These are phyloP conservation scores for Aspergillus sp. DNA, from an alignment of 2,329 filamentous ascomycete species.

Conservation along the genomic window DNA sequence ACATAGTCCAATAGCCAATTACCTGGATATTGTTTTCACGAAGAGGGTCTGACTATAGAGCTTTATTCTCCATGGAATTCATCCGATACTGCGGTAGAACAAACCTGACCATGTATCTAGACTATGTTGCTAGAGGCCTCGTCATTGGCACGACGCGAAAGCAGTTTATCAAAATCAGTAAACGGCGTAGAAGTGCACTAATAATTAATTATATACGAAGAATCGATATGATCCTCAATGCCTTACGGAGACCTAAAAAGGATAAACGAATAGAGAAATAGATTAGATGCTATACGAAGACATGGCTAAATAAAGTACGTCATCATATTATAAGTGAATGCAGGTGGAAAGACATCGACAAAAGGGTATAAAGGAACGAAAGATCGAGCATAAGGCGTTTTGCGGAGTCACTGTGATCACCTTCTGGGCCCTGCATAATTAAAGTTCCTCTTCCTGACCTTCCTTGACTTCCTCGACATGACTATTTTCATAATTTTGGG, in stretches of 20 bases:
- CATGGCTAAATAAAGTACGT: not conserved
- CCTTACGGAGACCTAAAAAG: not conserved
- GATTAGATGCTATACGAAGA: not conserved
- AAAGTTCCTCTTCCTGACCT: not conserved
- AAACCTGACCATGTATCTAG: not conserved
- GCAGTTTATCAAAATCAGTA: not conserved
- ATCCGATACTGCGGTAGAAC: conserved; percentile 9
- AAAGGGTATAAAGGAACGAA: conserved; percentile 2
- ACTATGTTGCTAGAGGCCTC: too few species aligned
- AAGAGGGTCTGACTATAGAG: not conserved
- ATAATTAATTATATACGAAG: not conserved
- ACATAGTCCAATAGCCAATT: not conserved
- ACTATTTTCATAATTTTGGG: not conserved
- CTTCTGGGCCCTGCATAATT: not conserved
- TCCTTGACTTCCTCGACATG: not conserved
- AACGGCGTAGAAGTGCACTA: conserved; percentile 51
- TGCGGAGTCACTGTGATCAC: not conserved
- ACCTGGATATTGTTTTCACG: not conserved
- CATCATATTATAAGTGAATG: not conserved
- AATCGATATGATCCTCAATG: not conserved
- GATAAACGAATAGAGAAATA: not conserved
- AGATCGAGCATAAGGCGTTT: not conserved
- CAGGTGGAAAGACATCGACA: not conserved
- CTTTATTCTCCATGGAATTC: not conserved
- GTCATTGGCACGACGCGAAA: too few species aligned